phyloP scores from a whole-genome alignment of 108 stramenopile species.

The Cyclotella sp. region DNA sequence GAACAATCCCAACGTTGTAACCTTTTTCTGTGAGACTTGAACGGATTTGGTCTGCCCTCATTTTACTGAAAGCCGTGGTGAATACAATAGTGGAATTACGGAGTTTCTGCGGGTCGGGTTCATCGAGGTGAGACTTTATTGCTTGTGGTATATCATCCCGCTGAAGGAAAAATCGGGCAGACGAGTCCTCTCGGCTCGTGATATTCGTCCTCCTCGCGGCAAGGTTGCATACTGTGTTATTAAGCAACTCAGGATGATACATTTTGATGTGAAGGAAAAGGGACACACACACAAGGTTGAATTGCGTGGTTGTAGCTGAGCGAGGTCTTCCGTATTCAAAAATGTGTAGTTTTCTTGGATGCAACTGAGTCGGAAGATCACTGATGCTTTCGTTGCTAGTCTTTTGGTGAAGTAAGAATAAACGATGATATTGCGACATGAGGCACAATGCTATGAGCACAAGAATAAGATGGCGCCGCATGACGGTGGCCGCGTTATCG shows the following conservation, averaged over 20 bases:
- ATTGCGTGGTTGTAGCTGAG: conserved; percentile 1
- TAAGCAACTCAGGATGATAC: neutral
- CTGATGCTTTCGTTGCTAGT: no score
- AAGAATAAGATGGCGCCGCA: no score
- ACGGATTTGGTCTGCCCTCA: neutral
- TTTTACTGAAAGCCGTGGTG: neutral
- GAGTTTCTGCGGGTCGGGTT: neutral
- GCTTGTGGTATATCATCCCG: no score
- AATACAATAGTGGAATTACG: neutral
- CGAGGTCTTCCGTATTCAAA: conserved; percentile 4
- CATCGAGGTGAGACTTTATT: neutral
- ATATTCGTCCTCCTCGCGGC: no score
- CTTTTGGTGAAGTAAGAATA: no score
- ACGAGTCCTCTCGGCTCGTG: neutral
- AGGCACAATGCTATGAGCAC: no score
- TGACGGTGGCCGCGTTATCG: no score
- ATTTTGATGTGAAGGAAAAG: conserved; percentile 16
- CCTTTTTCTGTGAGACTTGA: neutral
- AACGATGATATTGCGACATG: no score
- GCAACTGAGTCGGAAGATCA: no score
- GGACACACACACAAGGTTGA: no score
- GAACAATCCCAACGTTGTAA: neutral
- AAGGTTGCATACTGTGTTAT: conserved; percentile 9
- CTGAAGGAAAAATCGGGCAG: no score
- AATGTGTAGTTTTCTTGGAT: neutral